Evolutionary conservation across 1,284 basidiomycete genomes (phyloP), one percentile per base, ranked within the genome.

Genomic region (Cutaneotrichosporon mucoides): DNA sequence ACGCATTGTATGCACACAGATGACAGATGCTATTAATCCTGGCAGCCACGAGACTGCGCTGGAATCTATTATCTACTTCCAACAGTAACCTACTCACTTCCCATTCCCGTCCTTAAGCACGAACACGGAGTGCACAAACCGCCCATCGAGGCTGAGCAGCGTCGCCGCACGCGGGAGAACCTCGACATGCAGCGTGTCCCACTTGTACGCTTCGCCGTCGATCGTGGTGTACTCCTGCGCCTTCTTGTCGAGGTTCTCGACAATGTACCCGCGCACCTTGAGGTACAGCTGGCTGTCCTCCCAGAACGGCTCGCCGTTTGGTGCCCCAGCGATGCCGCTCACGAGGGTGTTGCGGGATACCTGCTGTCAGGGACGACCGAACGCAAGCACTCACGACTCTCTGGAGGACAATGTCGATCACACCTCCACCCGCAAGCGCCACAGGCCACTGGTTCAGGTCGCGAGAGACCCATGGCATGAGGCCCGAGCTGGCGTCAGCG

Each of bases 391-490:
- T 81, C 9, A 89, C 89, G 56, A 82, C 67, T 55, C 84, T 83
- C 78, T 92, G 87, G 15, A 86, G 80, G 41, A 84, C 84, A 16
- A 95, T 76, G 71, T 96, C 92, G 56, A 95, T 85, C 42, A 87
- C 73, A 0, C 92, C 92, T 69, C 92, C 88, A 53, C 88, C 85
- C 0, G 88, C 85, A 42, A 86, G 76, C 1, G 89, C 86, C 4
- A 89, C 86, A 0, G 92, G 92, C 76, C 92, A 94, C 55, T 92
- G 87, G 86, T 92, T 89, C 44, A 90, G 79, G 72, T 92, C 88
- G 53, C 87, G 85, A 6, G 77, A 72, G 0, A 82, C 77, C 68
- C 77, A 82, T 1, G 82, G 82, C 66, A 81, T 73, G 61, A 78
- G 76, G 0, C 82, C 24, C 78, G 79, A 55, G 51, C 51, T 53